A percentile compares a stretch with the other conserved stretches of the same genome.
Conservation (phyloP, 805 yeast genomes). For the Ogataea nitratoaversa region DNA sequence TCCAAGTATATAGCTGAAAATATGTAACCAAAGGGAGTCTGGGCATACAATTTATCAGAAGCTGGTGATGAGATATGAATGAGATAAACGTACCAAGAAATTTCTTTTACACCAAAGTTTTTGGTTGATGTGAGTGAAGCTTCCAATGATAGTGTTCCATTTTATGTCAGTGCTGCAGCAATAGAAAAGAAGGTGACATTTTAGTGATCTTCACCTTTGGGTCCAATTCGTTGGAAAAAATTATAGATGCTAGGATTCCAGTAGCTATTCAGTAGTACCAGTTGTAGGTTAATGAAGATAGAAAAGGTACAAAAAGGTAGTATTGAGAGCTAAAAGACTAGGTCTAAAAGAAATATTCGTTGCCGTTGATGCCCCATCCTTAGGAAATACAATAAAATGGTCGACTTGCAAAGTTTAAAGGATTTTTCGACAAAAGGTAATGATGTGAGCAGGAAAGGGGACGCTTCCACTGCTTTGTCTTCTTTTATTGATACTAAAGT, state of each 20-base stretch:
- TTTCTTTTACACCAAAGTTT: constrained; percentile 81
- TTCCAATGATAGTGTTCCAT: constrained; percentile 76
- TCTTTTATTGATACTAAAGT: no score
- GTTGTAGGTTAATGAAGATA: constrained; percentile 75
- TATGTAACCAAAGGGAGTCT: constrained; percentile 71
- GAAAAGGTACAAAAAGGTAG: constrained; percentile 57
- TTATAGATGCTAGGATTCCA: constrained; percentile 61
- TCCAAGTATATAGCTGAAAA: constrained; percentile 80
- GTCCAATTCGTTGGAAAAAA: constrained; percentile 83
- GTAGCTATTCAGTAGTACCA: constrained; percentile 86
- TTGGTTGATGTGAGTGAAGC: constrained; percentile 76
- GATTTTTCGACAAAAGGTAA: no score
- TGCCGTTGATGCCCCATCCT: constrained; percentile 90
- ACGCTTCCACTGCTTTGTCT: no score
- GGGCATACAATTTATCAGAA: constrained; percentile 92
- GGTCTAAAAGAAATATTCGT: constrained; percentile 81
- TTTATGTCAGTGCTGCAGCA: constrained; percentile 92
- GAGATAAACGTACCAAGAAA: constrained; percentile 85
- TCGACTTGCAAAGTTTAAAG: no score
- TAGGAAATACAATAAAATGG: constrained; percentile 92
- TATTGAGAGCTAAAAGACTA: constrained; percentile 66
- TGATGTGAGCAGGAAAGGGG: no score
- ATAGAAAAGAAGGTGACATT: constrained; percentile 62
- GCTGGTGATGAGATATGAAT: constrained; percentile 89
- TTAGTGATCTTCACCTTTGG: constrained; percentile 95